Evolutionary conservation across 1,284 basidiomycete species (phyloP).

Genomic region (Mycosarcoma maydis): DNA sequence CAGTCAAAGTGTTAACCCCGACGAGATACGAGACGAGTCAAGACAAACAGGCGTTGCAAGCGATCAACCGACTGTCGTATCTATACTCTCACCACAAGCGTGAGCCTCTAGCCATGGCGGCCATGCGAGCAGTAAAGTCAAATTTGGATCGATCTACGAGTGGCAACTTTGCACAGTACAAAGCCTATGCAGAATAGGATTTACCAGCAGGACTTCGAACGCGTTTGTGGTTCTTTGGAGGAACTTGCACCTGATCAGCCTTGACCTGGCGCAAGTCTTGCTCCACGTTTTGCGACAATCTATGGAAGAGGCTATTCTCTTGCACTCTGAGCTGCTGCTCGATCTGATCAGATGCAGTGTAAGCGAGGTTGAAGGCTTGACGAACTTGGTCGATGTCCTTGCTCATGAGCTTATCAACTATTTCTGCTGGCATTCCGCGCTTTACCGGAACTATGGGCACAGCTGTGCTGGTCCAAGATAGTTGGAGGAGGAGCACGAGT

Average conservation of each 20-base stretch:
- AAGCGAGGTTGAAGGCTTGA: neutral
- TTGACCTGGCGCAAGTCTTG: neutral
- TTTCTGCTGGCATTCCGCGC: neutral
- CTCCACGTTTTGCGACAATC: neutral
- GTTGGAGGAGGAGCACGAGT: neutral
- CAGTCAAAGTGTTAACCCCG: too few species aligned
- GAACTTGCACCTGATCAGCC: neutral
- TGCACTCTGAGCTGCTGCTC: neutral
- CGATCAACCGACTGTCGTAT: too few species aligned
- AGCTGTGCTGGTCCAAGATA: neutral
- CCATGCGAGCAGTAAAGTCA: too few species aligned
- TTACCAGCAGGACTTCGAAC: neutral
- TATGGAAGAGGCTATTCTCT: neutral
- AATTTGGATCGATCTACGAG: too few species aligned
- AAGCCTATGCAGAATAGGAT: neutral
- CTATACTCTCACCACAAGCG: too few species aligned
- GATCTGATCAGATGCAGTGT: neutral
- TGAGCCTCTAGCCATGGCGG: too few species aligned
- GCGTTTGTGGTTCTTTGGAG: neutral
- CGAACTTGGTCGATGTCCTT: neutral
- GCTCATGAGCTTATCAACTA: neutral
- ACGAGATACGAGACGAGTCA: too few species aligned
- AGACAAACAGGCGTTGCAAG: too few species aligned
- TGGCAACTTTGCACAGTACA: too few species aligned
- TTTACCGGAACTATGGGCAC: neutral